Base-by-base conservation (phyloP, 2,329 filamentous ascomycete species). In the Hymenoscyphus infarciens region DNA sequence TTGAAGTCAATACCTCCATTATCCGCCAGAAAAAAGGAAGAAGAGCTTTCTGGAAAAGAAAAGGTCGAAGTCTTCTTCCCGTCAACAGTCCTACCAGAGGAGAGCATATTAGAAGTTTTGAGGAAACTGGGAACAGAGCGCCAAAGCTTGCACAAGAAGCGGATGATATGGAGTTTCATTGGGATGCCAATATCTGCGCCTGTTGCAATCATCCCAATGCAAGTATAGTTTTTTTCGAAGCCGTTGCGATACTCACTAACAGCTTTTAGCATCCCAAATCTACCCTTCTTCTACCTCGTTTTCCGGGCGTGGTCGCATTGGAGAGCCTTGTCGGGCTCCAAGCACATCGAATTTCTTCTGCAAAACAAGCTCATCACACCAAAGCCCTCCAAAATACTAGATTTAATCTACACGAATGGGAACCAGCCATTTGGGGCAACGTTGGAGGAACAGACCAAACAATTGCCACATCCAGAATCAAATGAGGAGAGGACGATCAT, bases 201-300 rank as follows among this genome's bases (percentile, higher is more conserved):
- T 0, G 86, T 98, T 75, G 92, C 87, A 3, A 77, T 97, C 56
- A 79, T 99, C 53, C 95, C 95, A 55, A 74, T 98, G 92, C 96
- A 84, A 77, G 91, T 80, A 15, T 7, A 38, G 54, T 7, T 56
- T 7, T 56, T 60, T 19, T 57, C 11, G 22, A 29, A 29, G 22
- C 7, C 39, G 53, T 56, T 16, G 35, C 56, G 55, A 56, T 22
- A 42, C 2, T 56, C 57, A 38, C 52, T 62, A 60, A 65, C 45
- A 39, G 11, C 56, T 35, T 64, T 25, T 68, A 96, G 91, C 66
- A 83, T 97, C 66, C 93, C 94, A 39, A 97, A 99, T 74, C 81
- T 99, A 13, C 95, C 95, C 19, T 98, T 98, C 81, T 98, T 98
- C 80, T 99, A 98, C 76, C 84, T 98, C 49, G 86, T 85, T 19